Conservation (phyloP, 1,284 basidiomycete species). For the Vanrija humicola region DNA sequence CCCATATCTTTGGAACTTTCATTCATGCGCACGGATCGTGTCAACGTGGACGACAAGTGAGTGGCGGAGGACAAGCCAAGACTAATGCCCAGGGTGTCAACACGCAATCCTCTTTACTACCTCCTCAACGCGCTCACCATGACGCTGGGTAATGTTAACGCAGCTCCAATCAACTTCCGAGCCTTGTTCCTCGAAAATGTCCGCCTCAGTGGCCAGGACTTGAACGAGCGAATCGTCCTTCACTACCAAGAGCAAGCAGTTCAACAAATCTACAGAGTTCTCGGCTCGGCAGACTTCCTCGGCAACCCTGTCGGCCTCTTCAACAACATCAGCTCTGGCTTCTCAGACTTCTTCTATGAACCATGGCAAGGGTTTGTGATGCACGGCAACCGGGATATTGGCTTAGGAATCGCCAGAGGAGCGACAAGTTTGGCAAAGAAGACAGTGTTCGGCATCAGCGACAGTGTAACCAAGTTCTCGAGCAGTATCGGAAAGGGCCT, state of each 20-base stretch:
- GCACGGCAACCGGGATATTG: conserved; percentile 93
- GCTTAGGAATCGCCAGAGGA: conserved; percentile 95
- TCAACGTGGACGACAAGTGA: conserved; percentile 89
- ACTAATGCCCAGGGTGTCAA: conserved; percentile 52
- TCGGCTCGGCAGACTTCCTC: conserved; percentile 92
- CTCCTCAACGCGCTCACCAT: conserved; percentile 93
- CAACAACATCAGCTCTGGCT: conserved; percentile 98
- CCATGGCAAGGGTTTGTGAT: conserved; percentile 96
- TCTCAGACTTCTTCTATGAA: conserved; percentile 98
- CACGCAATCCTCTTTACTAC: conserved; percentile 88
- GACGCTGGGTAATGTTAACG: conserved; percentile 96
- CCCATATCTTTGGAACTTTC: conserved; percentile 89
- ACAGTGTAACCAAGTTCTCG: conserved; percentile 95
- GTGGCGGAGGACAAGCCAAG: conserved; percentile 26
- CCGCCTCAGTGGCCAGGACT: conserved; percentile 76
- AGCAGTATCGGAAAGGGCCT: conserved; percentile 96
- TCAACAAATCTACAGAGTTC: conserved; percentile 89
- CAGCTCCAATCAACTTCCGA: conserved; percentile 93
- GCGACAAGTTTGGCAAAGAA: conserved; percentile 99
- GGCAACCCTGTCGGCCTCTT: conserved; percentile 86
- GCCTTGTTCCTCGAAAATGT: conserved; percentile 93
- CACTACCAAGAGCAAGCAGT: conserved; percentile 94
- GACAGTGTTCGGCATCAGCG: conserved; percentile 93
- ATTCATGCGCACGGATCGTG: conserved; percentile 93
- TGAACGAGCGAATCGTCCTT: conserved; percentile 79